These are phyloP conservation scores for Penicillium canariense DNA, from an alignment of 495 filamentous ascomycete genomes.

Conservation along the genomic window DNA sequence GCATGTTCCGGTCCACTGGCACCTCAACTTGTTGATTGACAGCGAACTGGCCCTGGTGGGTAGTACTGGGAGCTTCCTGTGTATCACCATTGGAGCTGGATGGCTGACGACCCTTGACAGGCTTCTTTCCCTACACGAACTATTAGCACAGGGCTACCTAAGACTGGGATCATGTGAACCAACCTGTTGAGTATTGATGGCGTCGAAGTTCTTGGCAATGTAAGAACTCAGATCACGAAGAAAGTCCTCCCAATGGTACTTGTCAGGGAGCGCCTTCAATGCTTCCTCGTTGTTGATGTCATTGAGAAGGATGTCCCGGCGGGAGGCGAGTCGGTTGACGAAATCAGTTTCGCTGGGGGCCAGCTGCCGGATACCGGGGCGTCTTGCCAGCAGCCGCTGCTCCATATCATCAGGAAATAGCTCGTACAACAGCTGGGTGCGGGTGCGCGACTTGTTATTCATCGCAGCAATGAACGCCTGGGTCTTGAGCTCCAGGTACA, in stretches of 20 bases:
- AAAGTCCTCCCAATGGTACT: slow-evolving; percentile 80
- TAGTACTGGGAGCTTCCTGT: slow-evolving; percentile 37
- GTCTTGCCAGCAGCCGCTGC: slow-evolving; percentile 58
- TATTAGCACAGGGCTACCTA: slow-evolving; percentile 19
- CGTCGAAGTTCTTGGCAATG: slow-evolving; percentile 70
- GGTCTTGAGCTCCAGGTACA: slow-evolving; percentile 84
- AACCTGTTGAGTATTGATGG: slow-evolving; percentile 56
- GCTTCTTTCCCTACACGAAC: slow-evolving; percentile 37
- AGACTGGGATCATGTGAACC: slow-evolving; percentile 2
- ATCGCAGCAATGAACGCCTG: slow-evolving; percentile 77
- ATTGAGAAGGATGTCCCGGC: slow-evolving; percentile 64
- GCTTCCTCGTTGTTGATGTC: slow-evolving; percentile 60
- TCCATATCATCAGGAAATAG: slow-evolving; percentile 73
- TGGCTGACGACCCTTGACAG: slow-evolving; percentile 42
- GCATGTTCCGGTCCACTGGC: slow-evolving; percentile 45
- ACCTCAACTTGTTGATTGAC: slow-evolving; percentile 43
- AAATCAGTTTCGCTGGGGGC: slow-evolving; percentile 74
- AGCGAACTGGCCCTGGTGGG: slow-evolving; percentile 47
- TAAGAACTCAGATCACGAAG: slow-evolving; percentile 69
- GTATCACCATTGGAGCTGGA: slow-evolving; percentile 43
- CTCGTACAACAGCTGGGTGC: slow-evolving; percentile 66
- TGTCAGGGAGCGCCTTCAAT: slow-evolving; percentile 63
- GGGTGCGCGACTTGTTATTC: slow-evolving; percentile 59
- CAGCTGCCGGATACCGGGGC: slow-evolving; percentile 61
- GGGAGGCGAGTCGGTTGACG: slow-evolving; percentile 57